These are phyloP conservation scores for Plasmodium gonderi DNA, from an alignment of 169 alveolate species.

Conservation along the genomic window DNA sequence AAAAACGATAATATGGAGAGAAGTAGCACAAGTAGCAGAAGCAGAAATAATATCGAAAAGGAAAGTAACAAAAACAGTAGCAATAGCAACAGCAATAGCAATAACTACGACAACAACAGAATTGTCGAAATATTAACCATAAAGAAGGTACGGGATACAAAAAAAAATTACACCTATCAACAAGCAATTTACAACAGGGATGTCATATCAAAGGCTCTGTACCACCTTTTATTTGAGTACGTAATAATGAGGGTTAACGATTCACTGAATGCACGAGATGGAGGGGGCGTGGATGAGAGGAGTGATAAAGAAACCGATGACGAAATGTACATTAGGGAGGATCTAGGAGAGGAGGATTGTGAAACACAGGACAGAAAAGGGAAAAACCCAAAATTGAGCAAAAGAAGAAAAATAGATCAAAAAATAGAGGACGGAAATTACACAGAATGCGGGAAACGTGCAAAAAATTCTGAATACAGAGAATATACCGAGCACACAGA, in stretches of 20 bases:
- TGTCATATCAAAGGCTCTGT: conserved; percentile 82
- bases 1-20: conserved; percentile 6
- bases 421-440: conserved; percentile 21
- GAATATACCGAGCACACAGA: no score
- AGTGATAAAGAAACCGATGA: neutral
- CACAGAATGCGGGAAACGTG: no score
- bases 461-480: no score
- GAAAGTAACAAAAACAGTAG: no score
- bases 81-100: neutral
- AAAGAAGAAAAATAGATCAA: neutral
- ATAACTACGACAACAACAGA: neutral
- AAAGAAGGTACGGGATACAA: conserved; percentile 78
- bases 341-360: neutral
- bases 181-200: conserved; percentile 81
- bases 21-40: no score
- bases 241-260: conserved; percentile 80
- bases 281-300: neutral
- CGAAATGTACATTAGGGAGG: neutral
- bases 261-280: conserved; percentile 49
- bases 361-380: neutral
- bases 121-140: conserved; percentile 78
- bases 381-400: neutral
- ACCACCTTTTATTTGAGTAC: conserved; percentile 79
- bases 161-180: conserved; percentile 76
- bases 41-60: no score